Percentiles rank a stretch among this genome's conserved stretches.
phyloP scores from a whole-genome alignment of 805 yeast species.

The Saturnispora silvae region DNA sequence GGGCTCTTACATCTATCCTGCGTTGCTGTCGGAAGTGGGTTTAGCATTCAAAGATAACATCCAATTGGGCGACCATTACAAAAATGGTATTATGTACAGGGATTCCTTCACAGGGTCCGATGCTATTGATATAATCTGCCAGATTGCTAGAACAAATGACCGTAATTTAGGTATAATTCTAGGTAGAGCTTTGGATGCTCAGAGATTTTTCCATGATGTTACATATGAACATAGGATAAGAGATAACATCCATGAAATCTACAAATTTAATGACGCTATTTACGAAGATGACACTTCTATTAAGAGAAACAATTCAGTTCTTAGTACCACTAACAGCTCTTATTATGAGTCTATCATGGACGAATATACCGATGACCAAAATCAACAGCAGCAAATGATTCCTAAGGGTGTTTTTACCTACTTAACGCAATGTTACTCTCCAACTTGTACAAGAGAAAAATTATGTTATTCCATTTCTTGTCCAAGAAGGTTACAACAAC shows the following conservation, averaged over 20 bases:
- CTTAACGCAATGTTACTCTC: conserved; percentile 90
- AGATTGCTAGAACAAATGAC: conserved; percentile 81
- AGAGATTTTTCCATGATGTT: conserved; percentile 88
- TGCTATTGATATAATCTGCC: conserved; percentile 84
- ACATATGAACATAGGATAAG: conserved; percentile 88
- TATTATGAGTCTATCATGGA: conserved; percentile 9
- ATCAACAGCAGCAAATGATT: conserved; percentile 2
- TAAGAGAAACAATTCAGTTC: conserved; percentile 21
- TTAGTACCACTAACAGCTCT: conserved; percentile 16
- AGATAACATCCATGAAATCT: conserved; percentile 79
- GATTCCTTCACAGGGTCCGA: conserved; percentile 90
- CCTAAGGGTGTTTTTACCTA: conserved; percentile 83
- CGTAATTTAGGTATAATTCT: conserved; percentile 78
- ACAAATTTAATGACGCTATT: conserved; percentile 61
- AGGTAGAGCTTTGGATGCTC: conserved; percentile 91
- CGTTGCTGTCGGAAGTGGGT: conserved; percentile 78
- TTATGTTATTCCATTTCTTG: conserved; percentile 93
- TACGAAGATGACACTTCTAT: conserved; percentile 17
- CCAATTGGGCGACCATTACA: conserved; percentile 65
- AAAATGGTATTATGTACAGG: conserved; percentile 84
- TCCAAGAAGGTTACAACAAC: conserved; percentile 92
- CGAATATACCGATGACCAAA: conserved; percentile 4
- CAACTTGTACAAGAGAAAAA: conserved; percentile 84
- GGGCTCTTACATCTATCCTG: conserved; percentile 61
- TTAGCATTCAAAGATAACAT: conserved; percentile 60